Evolutionary conservation across 2,329 filamentous ascomycete species (phyloP), one percentile per base, ranked within the genome.

Genomic region (Huntiella bhutanensis): DNA sequence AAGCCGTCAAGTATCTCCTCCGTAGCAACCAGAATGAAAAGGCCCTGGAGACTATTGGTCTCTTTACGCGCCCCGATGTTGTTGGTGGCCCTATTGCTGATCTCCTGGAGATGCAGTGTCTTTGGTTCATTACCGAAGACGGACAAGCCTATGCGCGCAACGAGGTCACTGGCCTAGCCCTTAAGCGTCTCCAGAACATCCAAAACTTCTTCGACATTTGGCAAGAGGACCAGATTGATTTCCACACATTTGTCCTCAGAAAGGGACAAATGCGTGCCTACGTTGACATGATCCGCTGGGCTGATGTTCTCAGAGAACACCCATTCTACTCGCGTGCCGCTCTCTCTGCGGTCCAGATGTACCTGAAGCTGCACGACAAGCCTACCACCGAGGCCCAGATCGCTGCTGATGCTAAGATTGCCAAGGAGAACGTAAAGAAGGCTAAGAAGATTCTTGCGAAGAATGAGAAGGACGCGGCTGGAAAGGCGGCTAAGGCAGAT

Each of bases 211-310:
- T 98, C 56, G 88, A 96, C 53, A 77, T 85, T 15, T 98, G 91
- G 91, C 82, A 93, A 58, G 92, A 98, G 60, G 91, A 98, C 55
- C 91, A 98, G 58, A 95, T 96, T 56, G 91, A 98, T 60, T 98
- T 98, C 68, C 92, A 98, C 68, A 85, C 77, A 59, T 98, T 98
- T 63, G 95, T 86, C 15, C 68, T 98, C n/a, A 73, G 91, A 15
- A 98, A 96, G 62, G 92, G 92, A 11, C 88, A 94, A 68, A 84
- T 96, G 51, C 73, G 88, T 48, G 83, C 91, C 1, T 98, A 98
- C 58, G 69, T 98, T 36, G 87, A 95, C 55, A 94, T 98, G 85
- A 71, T 98, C 41, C 76, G 82, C 54, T 98, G 91, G 92, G 88
- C 96, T 59, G 87, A 98, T 58, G 76, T 78, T 51, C 64, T 96